These are phyloP conservation scores for Termitomyces sp. DNA, from an alignment of 768 basidiomycete species.

Conservation along the genomic window DNA sequence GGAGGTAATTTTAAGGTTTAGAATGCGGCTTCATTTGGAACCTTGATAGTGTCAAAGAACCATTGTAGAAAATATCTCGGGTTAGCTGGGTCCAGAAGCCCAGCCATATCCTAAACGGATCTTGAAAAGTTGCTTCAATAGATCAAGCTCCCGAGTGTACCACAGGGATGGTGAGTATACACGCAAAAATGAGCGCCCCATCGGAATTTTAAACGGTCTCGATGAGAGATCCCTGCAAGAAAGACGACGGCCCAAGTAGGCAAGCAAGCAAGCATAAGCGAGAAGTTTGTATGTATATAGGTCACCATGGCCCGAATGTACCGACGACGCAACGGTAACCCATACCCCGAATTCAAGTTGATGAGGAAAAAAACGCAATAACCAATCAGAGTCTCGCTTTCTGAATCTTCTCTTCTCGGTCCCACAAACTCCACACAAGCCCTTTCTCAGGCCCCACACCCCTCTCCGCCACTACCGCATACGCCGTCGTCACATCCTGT, in stretches of 20 bases:
- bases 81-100: background rate
- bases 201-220: background rate
- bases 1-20: background rate
- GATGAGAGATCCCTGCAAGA: background rate
- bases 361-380: background rate
- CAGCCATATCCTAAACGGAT: background rate
- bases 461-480: conserved; percentile 34
- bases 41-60: background rate
- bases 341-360: background rate
- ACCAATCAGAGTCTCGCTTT: conserved; percentile 11
- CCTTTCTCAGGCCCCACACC: conserved; percentile 53
- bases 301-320: background rate
- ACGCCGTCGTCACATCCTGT: conserved; percentile 40
- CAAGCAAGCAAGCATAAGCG: background rate
- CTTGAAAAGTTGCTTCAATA: background rate
- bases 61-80: background rate
- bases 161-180: background rate
- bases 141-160: background rate
- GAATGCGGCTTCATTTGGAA: background rate
- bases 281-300: background rate
- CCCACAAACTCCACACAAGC: conserved; percentile 65
- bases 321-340: background rate
- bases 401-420: conserved; percentile 16
- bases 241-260: background rate
- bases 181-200: background rate